Conservation (phyloP, 768 basidiomycete genomes). For the Panellus pusillus region DNA sequence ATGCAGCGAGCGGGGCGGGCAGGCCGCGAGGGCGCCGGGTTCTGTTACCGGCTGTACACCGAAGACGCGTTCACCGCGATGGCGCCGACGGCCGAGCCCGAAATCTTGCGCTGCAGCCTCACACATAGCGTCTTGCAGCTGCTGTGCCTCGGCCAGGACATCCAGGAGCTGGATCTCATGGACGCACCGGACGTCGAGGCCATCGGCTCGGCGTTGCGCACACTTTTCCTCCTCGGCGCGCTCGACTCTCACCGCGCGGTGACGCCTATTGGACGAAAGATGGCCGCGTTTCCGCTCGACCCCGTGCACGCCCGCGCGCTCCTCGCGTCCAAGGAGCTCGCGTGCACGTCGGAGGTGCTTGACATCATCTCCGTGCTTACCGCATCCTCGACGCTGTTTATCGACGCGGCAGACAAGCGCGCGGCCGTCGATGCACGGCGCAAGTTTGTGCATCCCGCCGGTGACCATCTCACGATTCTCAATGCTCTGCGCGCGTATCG, state of each 20-base stretch:
- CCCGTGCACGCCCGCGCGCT: constrained; percentile 78
- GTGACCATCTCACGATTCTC: constrained; percentile 90
- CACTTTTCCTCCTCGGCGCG: constrained; percentile 79
- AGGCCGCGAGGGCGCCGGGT: constrained; percentile 86
- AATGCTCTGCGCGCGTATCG: constrained; percentile 84
- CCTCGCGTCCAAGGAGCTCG: constrained; percentile 70
- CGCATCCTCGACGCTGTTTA: constrained; percentile 76
- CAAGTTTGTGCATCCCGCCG: constrained; percentile 80
- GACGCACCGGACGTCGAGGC: constrained; percentile 78
- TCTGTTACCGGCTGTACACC: constrained; percentile 92
- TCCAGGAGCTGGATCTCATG: constrained; percentile 84
- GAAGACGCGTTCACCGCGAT: constrained; percentile 73
- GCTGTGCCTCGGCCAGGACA: constrained; percentile 78
- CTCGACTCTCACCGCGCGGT: constrained; percentile 64
- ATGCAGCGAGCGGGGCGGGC: constrained; percentile 95
- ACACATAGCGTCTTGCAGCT: constrained; percentile 83
- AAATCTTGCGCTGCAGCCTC: constrained; percentile 87
- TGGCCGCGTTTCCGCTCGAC: constrained; percentile 91
- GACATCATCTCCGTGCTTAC: constrained; percentile 85
- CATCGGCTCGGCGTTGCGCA: constrained; percentile 70
- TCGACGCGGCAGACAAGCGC: constrained; percentile 74
- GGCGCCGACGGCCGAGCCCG: constrained; percentile 71
- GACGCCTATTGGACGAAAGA: constrained; percentile 73
- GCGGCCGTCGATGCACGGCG: constrained; percentile 70
- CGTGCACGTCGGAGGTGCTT: constrained; percentile 77